phyloP scores from a whole-genome alignment of 1,284 basidiomycete genomes.

The Moesziomyces antarcticus region DNA sequence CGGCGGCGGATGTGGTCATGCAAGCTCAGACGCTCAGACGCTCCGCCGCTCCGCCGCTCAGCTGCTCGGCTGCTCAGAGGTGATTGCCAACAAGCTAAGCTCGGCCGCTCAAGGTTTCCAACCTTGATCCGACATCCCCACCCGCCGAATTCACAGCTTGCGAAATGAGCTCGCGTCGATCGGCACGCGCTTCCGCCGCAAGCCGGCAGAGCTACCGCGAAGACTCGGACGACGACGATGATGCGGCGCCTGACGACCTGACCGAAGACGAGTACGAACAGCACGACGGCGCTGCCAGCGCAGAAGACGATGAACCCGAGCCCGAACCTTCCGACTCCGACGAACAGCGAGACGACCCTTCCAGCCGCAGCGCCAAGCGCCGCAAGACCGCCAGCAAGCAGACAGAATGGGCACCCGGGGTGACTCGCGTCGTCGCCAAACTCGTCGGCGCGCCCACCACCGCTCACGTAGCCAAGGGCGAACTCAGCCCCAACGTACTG shows the following conservation, averaged over 20 bases:
- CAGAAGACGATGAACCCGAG: constrained; percentile 6
- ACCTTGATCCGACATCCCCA: too few relatives aligned
- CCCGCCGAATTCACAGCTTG: not conserved
- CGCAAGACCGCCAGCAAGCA: too few relatives aligned
- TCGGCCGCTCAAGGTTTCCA: too few relatives aligned
- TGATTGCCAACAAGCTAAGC: too few relatives aligned
- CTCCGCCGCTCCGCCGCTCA: too few relatives aligned
- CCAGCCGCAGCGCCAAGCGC: constrained; percentile 10
- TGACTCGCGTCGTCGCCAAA: constrained; percentile 29
- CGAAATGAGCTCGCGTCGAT: constrained; percentile 31
- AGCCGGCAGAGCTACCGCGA: constrained; percentile 37
- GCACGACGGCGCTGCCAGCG: constrained; percentile 8
- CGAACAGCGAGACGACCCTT: not conserved
- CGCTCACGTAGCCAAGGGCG: constrained; percentile 77
- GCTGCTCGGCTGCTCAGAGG: too few relatives aligned
- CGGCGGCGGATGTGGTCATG: not conserved
- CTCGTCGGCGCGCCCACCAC: constrained; percentile 33
- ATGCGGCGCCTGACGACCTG: constrained; percentile 6
- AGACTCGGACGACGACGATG: constrained; percentile 21
- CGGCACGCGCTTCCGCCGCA: constrained; percentile 19
- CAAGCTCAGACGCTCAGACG: too few relatives aligned
- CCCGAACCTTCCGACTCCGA: not conserved
- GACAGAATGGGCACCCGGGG: constrained; percentile 30
- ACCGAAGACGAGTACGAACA: constrained; percentile 37
- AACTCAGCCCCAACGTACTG: constrained; percentile 84